phyloP scores from a whole-genome alignment of 208 protist species.

The Leishmania mexicana region DNA sequence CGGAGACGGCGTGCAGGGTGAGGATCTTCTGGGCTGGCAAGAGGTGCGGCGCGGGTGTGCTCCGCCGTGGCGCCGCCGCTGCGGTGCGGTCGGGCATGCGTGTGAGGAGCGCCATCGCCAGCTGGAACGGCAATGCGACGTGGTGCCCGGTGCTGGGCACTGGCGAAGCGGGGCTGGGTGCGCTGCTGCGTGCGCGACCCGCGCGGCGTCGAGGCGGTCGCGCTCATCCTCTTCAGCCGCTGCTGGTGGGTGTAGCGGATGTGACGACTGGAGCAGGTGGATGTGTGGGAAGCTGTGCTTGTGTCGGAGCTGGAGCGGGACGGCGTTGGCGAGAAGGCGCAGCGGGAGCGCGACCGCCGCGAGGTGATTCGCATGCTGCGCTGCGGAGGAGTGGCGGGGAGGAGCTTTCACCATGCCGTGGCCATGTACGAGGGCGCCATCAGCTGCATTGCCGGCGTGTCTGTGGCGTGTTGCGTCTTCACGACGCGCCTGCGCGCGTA shows the following conservation, averaged over 20 bases:
- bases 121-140: constrained; percentile 78
- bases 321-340: neutral
- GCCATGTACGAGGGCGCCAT: constrained; percentile 76
- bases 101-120: constrained; percentile 51
- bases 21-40: constrained; percentile 13
- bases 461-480: constrained; percentile 65
- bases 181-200: constrained; percentile 37
- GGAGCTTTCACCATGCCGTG: constrained; percentile 54
- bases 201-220: too few relatives aligned
- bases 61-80: neutral
- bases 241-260: neutral
- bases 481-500: constrained; percentile 55
- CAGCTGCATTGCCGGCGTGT: constrained; percentile 55
- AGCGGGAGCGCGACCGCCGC: constrained; percentile 69
- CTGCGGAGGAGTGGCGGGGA: constrained; percentile 61
- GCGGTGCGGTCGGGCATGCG: too few relatives aligned
- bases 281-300: neutral
- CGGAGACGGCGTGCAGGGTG: constrained; percentile 51
- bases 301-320: too few relatives aligned
- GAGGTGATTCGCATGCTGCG: constrained; percentile 42
- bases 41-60: constrained; percentile 12
- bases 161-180: constrained; percentile 30
- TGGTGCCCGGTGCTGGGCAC: constrained; percentile 50
- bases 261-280: too few relatives aligned
- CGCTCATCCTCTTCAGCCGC: too few relatives aligned